phyloP scores from a whole-genome alignment of 345 rosid genomes.

The Abelmoschus esculentus region DNA sequence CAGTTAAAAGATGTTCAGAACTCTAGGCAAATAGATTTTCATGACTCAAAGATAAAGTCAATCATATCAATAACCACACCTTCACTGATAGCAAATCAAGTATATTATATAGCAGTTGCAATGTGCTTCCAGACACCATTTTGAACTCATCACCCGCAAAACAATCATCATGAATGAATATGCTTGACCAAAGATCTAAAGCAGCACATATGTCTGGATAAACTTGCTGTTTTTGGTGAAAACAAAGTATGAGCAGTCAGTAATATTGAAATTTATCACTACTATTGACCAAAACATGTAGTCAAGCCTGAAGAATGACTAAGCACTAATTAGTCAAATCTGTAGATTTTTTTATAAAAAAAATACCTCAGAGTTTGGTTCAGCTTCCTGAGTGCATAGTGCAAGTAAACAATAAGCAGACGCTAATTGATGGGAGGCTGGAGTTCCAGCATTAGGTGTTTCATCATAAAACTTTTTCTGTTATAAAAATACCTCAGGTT shows the following conservation, averaged over 20 bases:
- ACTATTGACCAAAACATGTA: background rate
- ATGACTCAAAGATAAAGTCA: slow-evolving; percentile 5
- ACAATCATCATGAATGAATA: slow-evolving; percentile 25
- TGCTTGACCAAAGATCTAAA: slow-evolving; percentile 48
- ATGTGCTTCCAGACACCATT: slow-evolving; percentile 30
- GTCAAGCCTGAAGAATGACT: background rate
- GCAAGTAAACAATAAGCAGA: slow-evolving; percentile 69
- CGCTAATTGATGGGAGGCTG: slow-evolving; percentile 45
- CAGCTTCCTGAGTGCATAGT: slow-evolving; percentile 59
- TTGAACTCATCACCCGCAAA: slow-evolving; percentile 24
- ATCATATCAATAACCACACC: slow-evolving; percentile 35
- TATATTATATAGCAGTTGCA: slow-evolving; percentile 49
- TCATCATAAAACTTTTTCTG: slow-evolving; percentile 29
- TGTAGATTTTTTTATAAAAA: slow-evolving; percentile 24
- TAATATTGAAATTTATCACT: background rate
- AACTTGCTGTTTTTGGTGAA: slow-evolving; percentile 39
- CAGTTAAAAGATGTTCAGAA: background rate
- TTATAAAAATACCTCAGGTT: slow-evolving; percentile 18
- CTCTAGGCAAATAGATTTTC: background rate
- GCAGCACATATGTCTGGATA: slow-evolving; percentile 55
- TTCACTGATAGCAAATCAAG: slow-evolving; percentile 67
- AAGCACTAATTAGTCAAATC: slow-evolving; percentile 20
- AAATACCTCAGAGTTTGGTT: slow-evolving; percentile 75
- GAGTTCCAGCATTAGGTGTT: slow-evolving; percentile 18
- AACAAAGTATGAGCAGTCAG: slow-evolving; percentile 17